phyloP scores from a whole-genome alignment of 257 asterid species.

The Solanum sejunctum region DNA sequence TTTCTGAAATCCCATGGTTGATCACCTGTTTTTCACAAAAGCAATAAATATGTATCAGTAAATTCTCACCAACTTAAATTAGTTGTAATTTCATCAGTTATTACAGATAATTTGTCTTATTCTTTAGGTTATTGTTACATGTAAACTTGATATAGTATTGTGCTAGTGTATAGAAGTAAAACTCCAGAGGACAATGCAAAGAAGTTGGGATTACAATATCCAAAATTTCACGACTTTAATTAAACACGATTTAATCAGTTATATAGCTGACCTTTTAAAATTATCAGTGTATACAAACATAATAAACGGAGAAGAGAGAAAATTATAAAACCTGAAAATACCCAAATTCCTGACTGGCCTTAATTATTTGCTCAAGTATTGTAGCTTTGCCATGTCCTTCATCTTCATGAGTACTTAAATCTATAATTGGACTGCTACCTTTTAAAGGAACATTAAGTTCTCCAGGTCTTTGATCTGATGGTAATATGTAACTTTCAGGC shows the following conservation, averaged over 20 bases:
- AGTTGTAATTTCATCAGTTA: not conserved
- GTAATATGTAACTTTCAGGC: slow-evolving; percentile 10
- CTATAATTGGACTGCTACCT: slow-evolving; percentile 11
- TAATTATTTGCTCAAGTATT: slow-evolving; percentile 10
- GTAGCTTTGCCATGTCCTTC: not conserved
- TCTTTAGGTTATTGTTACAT: not conserved
- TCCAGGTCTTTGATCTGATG: slow-evolving; percentile 12
- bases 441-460: not conserved
- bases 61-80: not conserved
- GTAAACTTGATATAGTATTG: no score
- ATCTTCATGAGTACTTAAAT: not conserved
- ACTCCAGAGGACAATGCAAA: no score
- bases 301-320: not conserved
- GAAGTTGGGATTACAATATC: no score
- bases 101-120: not conserved
- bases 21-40: slow-evolving; percentile 17
- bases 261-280: not conserved
- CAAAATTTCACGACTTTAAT: no score
- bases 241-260: no score
- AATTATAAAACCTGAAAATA: slow-evolving; percentile 34
- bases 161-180: no score
- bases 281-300: not conserved
- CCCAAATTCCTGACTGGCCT: slow-evolving; percentile 41
- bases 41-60: not conserved
- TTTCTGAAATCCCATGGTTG: slow-evolving; percentile 35